A percentile compares a stretch with the other conserved stretches of the same genome.
Evolutionary conservation across 2,329 filamentous ascomycete species (phyloP).

Genomic region (Colletotrichum spaethianum): DNA sequence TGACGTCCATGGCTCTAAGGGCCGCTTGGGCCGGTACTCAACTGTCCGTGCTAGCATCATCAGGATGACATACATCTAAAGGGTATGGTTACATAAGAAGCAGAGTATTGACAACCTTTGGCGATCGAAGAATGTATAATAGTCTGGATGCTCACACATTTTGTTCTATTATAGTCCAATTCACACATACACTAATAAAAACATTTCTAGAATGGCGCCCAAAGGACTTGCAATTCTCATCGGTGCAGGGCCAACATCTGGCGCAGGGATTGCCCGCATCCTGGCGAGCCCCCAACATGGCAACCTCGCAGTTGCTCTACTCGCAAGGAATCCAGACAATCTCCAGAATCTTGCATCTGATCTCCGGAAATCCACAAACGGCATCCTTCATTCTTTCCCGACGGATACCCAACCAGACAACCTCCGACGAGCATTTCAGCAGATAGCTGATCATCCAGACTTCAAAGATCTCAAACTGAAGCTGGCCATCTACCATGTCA

Average conservation of each 20-base stretch:
- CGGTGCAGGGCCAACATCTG: slow-evolving; percentile 64
- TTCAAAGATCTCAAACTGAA: slow-evolving; percentile 65
- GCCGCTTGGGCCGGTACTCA: neutral
- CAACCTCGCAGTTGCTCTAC: slow-evolving; percentile 68
- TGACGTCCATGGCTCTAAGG: slow-evolving; percentile 13
- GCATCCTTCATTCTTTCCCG: slow-evolving; percentile 65
- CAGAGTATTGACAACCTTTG: neutral
- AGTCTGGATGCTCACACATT: neutral
- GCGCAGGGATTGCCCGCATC: slow-evolving; percentile 69
- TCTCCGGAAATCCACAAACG: slow-evolving; percentile 57
- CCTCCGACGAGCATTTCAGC: slow-evolving; percentile 62
- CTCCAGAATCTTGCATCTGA: slow-evolving; percentile 58
- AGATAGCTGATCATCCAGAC: slow-evolving; percentile 62
- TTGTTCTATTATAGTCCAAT: neutral
- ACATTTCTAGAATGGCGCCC: slow-evolving; percentile 56
- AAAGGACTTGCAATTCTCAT: slow-evolving; percentile 65
- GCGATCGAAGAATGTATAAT: too few relatives aligned
- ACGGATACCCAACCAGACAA: slow-evolving; percentile 63
- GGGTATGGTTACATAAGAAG: neutral
- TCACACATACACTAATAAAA: too few relatives aligned
- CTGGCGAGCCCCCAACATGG: slow-evolving; percentile 65
- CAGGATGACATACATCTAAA: neutral
- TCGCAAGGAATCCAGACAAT: slow-evolving; percentile 63
- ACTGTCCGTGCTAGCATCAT: neutral
- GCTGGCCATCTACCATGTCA: slow-evolving; percentile 69